Percentiles rank a stretch among this genome's conserved stretches.
phyloP scores from a whole-genome alignment of 2,329 filamentous ascomycete species.

The Cercospora sesami region DNA sequence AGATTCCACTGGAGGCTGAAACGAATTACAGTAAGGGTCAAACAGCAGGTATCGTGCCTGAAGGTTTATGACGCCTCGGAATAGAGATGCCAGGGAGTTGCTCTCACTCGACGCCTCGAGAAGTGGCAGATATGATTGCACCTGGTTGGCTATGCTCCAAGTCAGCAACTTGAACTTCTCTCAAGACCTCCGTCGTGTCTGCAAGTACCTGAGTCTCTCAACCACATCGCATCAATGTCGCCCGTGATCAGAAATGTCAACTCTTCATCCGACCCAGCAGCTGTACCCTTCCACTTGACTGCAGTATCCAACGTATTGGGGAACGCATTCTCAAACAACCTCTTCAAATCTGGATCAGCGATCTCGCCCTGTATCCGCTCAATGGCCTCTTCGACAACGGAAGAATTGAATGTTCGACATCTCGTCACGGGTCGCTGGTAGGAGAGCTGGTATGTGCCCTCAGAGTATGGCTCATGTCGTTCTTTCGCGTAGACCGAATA shows the following conservation, averaged over 20 bases:
- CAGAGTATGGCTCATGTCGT: conserved; percentile 47
- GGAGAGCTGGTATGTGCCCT: conserved; percentile 48
- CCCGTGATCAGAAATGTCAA: conserved; percentile 61
- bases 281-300: conserved; percentile 65
- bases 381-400: conserved; percentile 45
- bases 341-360: conserved; percentile 61
- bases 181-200: background rate
- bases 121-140: conserved; percentile 67
- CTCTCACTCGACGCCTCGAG: conserved; percentile 55
- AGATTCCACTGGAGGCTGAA: conserved; percentile 54
- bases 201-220: conserved; percentile 42
- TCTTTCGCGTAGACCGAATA: conserved; percentile 46
- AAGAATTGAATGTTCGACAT: conserved; percentile 52
- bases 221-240: conserved; percentile 59
- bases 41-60: conserved; percentile 67
- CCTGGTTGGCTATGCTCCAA: conserved; percentile 58
- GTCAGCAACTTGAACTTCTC: background rate
- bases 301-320: conserved; percentile 76
- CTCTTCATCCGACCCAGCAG: conserved; percentile 56
- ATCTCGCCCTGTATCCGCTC: conserved; percentile 38
- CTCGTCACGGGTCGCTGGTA: conserved; percentile 47
- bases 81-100: conserved; percentile 65
- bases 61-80: conserved; percentile 70
- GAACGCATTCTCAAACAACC: conserved; percentile 70
- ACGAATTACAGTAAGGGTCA: conserved; percentile 57